Evolutionary conservation across 176 grass and related monocot genomes (phyloP).

Genomic region (Poa annua): DNA sequence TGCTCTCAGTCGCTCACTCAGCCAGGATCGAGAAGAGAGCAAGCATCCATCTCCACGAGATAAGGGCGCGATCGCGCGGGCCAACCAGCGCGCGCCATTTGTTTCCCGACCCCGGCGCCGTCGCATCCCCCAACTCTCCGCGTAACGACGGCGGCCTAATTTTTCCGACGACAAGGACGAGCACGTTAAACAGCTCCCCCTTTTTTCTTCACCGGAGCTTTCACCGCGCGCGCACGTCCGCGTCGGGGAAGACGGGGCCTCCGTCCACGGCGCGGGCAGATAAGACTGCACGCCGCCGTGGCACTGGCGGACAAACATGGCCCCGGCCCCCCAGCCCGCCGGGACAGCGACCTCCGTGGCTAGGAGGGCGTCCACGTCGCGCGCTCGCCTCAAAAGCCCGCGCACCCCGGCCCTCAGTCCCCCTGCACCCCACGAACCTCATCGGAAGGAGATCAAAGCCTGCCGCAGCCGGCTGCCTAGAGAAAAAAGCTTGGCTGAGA

Average conservation of each 20-base stretch:
- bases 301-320: constrained; percentile 35
- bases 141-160: constrained; percentile 35
- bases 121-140: constrained; percentile 39
- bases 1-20: too few species aligned
- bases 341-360: constrained; percentile 50
- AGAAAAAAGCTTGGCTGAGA: constrained; percentile 52
- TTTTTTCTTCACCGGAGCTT: background rate
- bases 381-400: constrained; percentile 6
- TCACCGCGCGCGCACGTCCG: background rate
- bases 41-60: constrained; percentile 28
- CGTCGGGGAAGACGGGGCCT: background rate
- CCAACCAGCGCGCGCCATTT: constrained; percentile 45
- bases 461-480: background rate
- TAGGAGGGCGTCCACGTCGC: constrained; percentile 45
- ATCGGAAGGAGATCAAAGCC: constrained; percentile 37
- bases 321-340: background rate
- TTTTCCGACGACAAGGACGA: constrained; percentile 37
- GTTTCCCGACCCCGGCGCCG: constrained; percentile 3
- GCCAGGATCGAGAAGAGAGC: background rate
- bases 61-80: constrained; percentile 43
- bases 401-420: background rate
- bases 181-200: background rate
- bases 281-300: background rate
- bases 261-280: constrained; percentile 4
- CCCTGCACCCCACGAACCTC: constrained; percentile 3